These are phyloP conservation scores for Arthrinium phaeospermum DNA, from an alignment of 2,329 filamentous ascomycete species.

Conservation along the genomic window DNA sequence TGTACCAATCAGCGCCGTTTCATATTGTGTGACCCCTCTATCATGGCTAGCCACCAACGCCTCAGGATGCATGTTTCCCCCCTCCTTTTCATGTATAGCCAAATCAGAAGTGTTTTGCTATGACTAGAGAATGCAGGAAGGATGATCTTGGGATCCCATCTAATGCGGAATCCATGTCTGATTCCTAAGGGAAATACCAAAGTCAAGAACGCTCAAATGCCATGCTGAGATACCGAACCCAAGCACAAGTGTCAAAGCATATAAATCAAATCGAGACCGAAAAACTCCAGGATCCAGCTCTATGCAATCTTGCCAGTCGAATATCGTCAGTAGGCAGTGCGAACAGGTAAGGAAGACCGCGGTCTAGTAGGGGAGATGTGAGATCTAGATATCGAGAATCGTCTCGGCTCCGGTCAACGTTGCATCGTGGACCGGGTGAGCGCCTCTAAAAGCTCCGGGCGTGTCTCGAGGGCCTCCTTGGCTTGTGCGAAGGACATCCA, in stretches of 20 bases:
- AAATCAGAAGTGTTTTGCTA: conserved; percentile 3
- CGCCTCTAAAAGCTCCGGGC: conserved; percentile 89
- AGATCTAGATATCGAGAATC: conserved; percentile 25
- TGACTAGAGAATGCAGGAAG: neutral
- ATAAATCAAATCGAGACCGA: conserved; percentile 10
- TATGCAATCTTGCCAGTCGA: conserved; percentile 36
- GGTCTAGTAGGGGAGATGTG: conserved; percentile 23
- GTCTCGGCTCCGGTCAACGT: conserved; percentile 39
- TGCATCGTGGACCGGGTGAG: conserved; percentile 80
- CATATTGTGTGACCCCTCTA: conserved; percentile 3
- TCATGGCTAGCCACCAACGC: conserved; percentile 20
- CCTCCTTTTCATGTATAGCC: conserved; percentile 15
- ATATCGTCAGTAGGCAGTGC: conserved; percentile 23
- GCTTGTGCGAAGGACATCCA: conserved; percentile 91
- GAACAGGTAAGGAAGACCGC: conserved; percentile 22
- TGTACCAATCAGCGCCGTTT: conserved; percentile 8
- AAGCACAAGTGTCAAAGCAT: conserved; percentile 7
- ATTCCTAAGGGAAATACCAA: conserved; percentile 17
- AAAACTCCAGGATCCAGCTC: conserved; percentile 40
- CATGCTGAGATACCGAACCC: conserved; percentile 24
- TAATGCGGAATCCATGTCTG: conserved; percentile 8
- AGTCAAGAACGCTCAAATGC: conserved; percentile 22
- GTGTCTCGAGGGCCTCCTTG: conserved; percentile 73
- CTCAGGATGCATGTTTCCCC: conserved; percentile 18
- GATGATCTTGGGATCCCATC: conserved; percentile 10